These are phyloP conservation scores for Penicillium paradoxum DNA, from an alignment of 495 filamentous ascomycete species.

Conservation along the genomic window DNA sequence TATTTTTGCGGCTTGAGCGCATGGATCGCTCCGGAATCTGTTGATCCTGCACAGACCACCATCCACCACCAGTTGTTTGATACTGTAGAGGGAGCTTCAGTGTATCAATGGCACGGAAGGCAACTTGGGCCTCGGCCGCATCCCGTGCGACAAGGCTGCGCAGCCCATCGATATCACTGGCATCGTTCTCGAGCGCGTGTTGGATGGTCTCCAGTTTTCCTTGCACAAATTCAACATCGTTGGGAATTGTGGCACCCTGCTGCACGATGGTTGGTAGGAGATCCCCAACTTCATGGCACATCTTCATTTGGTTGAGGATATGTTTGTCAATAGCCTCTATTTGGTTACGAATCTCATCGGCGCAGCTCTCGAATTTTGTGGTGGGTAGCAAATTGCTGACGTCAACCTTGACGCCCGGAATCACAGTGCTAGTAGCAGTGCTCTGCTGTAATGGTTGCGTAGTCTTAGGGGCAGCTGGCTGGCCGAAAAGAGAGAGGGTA, in stretches of 20 bases:
- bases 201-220: conserved; percentile 71
- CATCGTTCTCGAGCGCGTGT: conserved; percentile 65
- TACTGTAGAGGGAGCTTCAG: conserved; percentile 71
- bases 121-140: conserved; percentile 64
- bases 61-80: conserved; percentile 46
- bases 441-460: conserved; percentile 44
- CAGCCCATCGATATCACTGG: conserved; percentile 61
- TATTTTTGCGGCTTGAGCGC: conserved; percentile 41
- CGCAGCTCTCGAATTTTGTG: conserved; percentile 84
- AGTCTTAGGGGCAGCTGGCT: conserved; percentile 19
- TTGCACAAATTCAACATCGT: conserved; percentile 69
- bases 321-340: conserved; percentile 70
- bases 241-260: conserved; percentile 60
- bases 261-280: conserved; percentile 55
- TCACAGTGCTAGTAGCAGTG: conserved; percentile 37
- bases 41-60: conserved; percentile 45
- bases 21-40: conserved; percentile 38
- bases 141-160: conserved; percentile 61
- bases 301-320: conserved; percentile 65
- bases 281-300: conserved; percentile 41
- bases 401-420: conserved; percentile 72
- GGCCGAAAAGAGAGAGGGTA: conserved; percentile 38
- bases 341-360: conserved; percentile 71
- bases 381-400: conserved; percentile 71
- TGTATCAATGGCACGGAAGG: conserved; percentile 71